These are phyloP conservation scores for Dictyostelium intermedium DNA, from an alignment of 78 protist species.

Conservation along the genomic window DNA sequence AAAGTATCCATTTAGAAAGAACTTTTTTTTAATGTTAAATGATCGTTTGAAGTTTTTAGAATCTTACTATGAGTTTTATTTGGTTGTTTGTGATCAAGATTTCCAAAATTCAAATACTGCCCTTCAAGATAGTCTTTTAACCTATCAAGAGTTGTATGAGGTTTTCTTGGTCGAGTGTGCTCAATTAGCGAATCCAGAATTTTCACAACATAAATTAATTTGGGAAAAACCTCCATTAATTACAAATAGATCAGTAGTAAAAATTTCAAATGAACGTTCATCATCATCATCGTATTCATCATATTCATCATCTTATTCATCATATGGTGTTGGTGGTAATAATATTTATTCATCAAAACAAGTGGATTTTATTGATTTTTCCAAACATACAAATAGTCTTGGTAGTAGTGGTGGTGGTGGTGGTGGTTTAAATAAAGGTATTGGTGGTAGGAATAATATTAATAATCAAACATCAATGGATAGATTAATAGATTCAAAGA, in stretches of 20 bases:
- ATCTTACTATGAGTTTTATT: neutral
- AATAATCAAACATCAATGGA: neutral
- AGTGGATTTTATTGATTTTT: slow-evolving; percentile 25
- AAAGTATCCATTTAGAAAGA: neutral
- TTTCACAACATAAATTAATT: neutral
- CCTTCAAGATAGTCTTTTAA: neutral
- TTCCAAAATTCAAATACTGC: neutral
- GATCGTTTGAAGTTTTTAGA: slow-evolving; percentile 23
- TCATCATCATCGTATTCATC: neutral
- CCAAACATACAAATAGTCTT: neutral
- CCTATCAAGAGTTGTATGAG: slow-evolving; percentile 12
- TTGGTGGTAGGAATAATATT: neutral
- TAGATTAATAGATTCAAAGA: neutral
- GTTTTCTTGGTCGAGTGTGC: slow-evolving; percentile 13
- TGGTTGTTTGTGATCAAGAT: neutral
- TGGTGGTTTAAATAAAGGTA: neutral
- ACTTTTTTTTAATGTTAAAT: slow-evolving; percentile 10
- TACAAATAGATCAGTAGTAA: neutral
- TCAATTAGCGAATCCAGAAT: slow-evolving; percentile 35
- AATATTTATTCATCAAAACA: neutral
- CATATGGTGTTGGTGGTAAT: neutral
- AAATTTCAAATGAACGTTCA: neutral
- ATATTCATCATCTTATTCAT: neutral
- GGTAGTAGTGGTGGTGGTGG: too few relatives aligned
- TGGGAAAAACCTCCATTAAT: slow-evolving; percentile 68